Conservation (phyloP, 2,329 filamentous ascomycete species). For the Dothideomycetes sp. region DNA sequence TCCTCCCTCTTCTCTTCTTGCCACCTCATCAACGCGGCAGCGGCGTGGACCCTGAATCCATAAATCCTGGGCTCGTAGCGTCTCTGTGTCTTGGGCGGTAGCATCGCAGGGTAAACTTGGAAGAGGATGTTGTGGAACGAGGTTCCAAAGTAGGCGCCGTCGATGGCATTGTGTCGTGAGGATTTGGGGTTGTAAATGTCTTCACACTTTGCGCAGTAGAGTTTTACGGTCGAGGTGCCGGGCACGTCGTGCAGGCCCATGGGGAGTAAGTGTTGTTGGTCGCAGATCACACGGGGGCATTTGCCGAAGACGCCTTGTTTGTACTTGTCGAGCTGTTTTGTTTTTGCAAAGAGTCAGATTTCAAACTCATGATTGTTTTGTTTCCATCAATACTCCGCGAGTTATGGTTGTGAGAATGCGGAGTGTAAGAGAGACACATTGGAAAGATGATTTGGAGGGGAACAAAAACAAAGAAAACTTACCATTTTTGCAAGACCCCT, state of each 20-base stretch:
- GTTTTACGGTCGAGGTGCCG: conserved; percentile 82
- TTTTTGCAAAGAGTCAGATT: no score
- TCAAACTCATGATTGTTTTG: no score
- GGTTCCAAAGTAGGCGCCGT: conserved; percentile 95
- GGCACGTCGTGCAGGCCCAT: conserved; percentile 89
- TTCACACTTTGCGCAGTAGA: conserved; percentile 95
- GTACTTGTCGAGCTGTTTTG: conserved; percentile 82
- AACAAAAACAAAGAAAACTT: conserved; percentile 30
- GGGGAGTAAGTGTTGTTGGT: conserved; percentile 83
- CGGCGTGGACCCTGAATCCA: conserved; percentile 90
- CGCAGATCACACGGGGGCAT: conserved; percentile 91
- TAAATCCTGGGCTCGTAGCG: conserved; percentile 87
- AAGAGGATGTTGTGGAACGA: conserved; percentile 99
- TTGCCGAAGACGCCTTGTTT: conserved; percentile 98
- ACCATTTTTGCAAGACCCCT: conserved; percentile 95
- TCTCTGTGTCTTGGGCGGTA: conserved; percentile 74
- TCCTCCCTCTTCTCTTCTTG: conserved; percentile 73
- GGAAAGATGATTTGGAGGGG: no score
- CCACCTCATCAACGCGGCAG: conserved; percentile 82
- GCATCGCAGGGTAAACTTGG: conserved; percentile 88
- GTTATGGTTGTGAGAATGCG: no score
- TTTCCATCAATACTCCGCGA: no score
- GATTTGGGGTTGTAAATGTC: conserved; percentile 99
- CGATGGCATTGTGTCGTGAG: conserved; percentile 85
- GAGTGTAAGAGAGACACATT: no score